Evolutionary conservation across 176 grass and related monocot genomes (phyloP).

Genomic region (Tillandsia leiboldiana): DNA sequence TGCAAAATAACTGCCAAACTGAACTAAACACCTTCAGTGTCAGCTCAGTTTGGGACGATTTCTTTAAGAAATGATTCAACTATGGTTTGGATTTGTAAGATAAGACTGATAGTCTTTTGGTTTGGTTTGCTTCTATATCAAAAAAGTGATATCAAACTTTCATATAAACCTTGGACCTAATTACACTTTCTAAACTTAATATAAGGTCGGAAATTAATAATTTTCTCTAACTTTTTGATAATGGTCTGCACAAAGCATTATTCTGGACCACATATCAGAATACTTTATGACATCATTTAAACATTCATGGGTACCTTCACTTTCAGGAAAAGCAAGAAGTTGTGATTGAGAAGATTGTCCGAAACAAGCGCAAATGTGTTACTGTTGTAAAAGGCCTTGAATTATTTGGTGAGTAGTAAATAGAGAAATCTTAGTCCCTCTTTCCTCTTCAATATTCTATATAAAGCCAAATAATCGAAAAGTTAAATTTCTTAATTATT

Average conservation of each 20-base stretch:
- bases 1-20: too few relatives aligned
- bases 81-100: too few relatives aligned
- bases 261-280: background rate
- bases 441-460: slow-evolving; percentile 2
- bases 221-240: background rate
- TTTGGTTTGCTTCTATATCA: too few relatives aligned
- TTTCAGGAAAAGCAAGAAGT: slow-evolving; percentile 87
- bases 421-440: background rate
- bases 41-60: too few relatives aligned
- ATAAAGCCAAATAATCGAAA: background rate
- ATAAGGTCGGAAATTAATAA: background rate
- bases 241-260: background rate
- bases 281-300: background rate
- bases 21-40: too few relatives aligned
- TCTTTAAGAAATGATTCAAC: too few relatives aligned
- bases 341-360: slow-evolving; percentile 97
- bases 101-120: too few relatives aligned
- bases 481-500: background rate
- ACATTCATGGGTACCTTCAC: background rate
- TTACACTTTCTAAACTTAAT: background rate
- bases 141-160: background rate
- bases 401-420: slow-evolving; percentile 62
- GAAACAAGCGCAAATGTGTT: slow-evolving; percentile 98
- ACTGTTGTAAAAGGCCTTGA: slow-evolving; percentile 98
- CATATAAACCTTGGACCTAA: background rate